phyloP scores from a whole-genome alignment of 140 eudicot species.

The Cichorium intybus region DNA sequence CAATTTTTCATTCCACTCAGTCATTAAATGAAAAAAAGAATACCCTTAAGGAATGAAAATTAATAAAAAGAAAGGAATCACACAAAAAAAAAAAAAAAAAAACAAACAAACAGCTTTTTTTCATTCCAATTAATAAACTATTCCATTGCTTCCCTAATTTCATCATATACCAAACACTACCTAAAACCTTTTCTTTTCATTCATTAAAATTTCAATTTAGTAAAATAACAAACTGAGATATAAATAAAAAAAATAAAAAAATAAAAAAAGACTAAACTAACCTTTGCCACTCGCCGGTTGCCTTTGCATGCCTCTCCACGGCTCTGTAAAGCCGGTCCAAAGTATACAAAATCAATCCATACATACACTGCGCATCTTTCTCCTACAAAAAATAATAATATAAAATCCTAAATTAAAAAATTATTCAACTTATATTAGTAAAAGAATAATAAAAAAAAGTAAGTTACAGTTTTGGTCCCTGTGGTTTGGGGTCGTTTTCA shows the following conservation, averaged over 20 bases:
- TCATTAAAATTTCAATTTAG: background rate
- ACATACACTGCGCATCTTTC: constrained; percentile 77
- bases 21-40: no score
- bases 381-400: constrained; percentile 44
- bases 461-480: no score
- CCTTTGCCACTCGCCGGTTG: constrained; percentile 94
- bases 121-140: no score
- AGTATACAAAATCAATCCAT: constrained; percentile 68
- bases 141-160: no score
- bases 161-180: no score
- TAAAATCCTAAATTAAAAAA: background rate
- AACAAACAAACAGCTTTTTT: no score
- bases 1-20: no score
- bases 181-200: no score
- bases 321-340: constrained; percentile 77
- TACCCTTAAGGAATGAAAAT: no score
- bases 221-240: background rate
- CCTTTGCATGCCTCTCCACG: constrained; percentile 81
- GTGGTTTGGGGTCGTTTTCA: no score
- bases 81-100: no score
- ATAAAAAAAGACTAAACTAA: constrained; percentile 32
- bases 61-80: no score
- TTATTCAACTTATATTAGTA: background rate
- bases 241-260: constrained; percentile 3
- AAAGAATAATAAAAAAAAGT: background rate